Conservation (phyloP, 2,329 filamentous ascomycete species). For the Pseudogymnoascus sp. region DNA sequence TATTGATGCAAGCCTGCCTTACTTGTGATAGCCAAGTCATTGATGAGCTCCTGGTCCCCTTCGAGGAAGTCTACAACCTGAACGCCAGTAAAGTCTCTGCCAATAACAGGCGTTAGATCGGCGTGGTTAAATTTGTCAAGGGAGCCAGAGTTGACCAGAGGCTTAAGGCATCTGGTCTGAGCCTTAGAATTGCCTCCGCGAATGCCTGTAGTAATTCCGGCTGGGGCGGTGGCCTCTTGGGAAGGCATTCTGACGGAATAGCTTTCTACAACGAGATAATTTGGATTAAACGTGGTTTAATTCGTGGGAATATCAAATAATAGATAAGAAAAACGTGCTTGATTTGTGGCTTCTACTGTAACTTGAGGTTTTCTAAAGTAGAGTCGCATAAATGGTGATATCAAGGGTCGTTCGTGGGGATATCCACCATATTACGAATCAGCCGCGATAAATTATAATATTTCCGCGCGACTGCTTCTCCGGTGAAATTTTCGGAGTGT, state of each 20-base stretch:
- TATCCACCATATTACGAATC: neutral
- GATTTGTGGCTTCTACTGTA: neutral
- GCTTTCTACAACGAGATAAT: neutral
- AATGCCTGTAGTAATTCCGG: neutral
- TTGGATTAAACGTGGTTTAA: neutral
- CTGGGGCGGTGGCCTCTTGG: neutral
- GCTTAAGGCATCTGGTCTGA: constrained; percentile 11
- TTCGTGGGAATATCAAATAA: neutral
- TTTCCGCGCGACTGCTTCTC: neutral
- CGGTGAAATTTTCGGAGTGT: neutral
- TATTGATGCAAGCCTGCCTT: constrained; percentile 16
- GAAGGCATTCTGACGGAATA: neutral
- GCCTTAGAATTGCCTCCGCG: constrained; percentile 10
- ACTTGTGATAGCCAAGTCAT: constrained; percentile 46
- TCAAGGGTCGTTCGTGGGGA: neutral
- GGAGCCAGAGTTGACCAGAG: constrained; percentile 22
- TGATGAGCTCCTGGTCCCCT: constrained; percentile 44
- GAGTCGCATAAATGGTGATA: neutral
- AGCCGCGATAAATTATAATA: neutral
- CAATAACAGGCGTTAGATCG: constrained; percentile 27
- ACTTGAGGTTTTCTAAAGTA: neutral
- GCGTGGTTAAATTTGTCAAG: constrained; percentile 17
- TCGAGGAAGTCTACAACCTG: constrained; percentile 53
- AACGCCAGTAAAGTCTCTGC: constrained; percentile 48
- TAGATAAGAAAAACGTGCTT: neutral